Percentiles rank a stretch among this genome's conserved stretches.
Conservation (phyloP, 2,329 filamentous ascomycete genomes). For the Apiospora koreana region DNA sequence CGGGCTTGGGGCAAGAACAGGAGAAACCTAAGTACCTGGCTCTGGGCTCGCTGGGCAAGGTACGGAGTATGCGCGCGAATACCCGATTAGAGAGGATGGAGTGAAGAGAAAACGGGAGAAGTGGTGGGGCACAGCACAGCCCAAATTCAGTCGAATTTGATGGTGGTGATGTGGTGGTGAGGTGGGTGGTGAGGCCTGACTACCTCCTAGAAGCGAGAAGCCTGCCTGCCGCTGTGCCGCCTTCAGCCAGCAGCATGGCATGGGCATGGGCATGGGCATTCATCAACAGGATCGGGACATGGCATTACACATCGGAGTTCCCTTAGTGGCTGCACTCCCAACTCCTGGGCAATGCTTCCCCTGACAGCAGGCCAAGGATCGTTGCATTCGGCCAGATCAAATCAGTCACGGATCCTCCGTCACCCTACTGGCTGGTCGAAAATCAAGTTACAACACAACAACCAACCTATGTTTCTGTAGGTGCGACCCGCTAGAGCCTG, state of each 20-base stretch:
- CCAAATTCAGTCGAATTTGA: neutral
- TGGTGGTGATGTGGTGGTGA: neutral
- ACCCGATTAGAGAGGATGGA: neutral
- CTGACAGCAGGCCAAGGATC: slow-evolving; percentile 2
- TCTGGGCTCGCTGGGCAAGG: too few relatives aligned
- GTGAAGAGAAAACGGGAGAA: neutral
- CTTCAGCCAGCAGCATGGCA: neutral
- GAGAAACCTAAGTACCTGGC: too few relatives aligned
- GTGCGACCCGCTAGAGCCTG: neutral
- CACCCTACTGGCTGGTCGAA: neutral
- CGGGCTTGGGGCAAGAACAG: neutral
- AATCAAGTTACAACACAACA: neutral
- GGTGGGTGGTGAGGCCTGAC: neutral
- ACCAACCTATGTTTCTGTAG: neutral
- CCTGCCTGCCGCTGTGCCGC: neutral
- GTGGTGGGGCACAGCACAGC: neutral
- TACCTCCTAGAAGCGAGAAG: neutral
- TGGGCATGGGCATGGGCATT: neutral
- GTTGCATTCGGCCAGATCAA: slow-evolving; percentile 4
- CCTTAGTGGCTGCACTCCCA: neutral
- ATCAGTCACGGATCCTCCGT: neutral
- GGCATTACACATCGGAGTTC: neutral
- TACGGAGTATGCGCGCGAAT: slow-evolving; percentile 5
- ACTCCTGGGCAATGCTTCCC: neutral
- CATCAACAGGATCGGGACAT: neutral